Base-by-base conservation (phyloP, 2,329 filamentous ascomycete species). In the Ophiostoma quercus region DNA sequence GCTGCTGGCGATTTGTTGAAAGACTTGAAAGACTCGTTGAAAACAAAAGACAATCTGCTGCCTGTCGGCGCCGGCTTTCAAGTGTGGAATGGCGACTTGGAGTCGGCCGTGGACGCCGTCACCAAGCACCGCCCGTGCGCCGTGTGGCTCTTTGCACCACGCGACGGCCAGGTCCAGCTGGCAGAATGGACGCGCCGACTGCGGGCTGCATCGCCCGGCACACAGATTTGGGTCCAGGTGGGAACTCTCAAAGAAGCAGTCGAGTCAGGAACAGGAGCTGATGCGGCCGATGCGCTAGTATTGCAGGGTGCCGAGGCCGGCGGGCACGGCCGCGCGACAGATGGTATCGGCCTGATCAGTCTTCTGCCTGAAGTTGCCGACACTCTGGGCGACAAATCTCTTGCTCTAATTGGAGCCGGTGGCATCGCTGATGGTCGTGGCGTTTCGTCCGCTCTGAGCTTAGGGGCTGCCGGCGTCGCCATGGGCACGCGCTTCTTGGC, bases 401-500 rank as follows among this genome's bases (percentile, higher is more conserved):
- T 82, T 19, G 78, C 75, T 3, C 74, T 89, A 0, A 75, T 88
- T 3, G 87, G 85, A 4, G 84, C 87, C 3, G 88, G 88, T 1
- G 88, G 88, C 0, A 85, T 90, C 69, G 81, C 81, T 6, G 83
- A 88, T 70, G 83, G 82, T 0, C 80, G 85, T 51, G 84, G 84
- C 0, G 84, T 84, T 1, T 84, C 84, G 1, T 86, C 86, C 1
- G 83, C 84, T 1, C 72, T 89, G 71, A 79, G 82, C 0, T 77
- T 89, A 0, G 85, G 86, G 0, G 84, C 85, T 0, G 76, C 79
- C 0, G 88, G 85, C 0, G 81, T 83, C 0, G 85, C 82, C 0
- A 82, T 91, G 80, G 89, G 89, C 0, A 91, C 89, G 0, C 81
- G 87, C 8, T 88, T 90, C 70, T 81, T 91, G 0, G 87, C 86